Evolutionary conservation across 2,329 filamentous ascomycete genomes (phyloP), one percentile per base, ranked within the genome.

Genomic region (Aureobasidium sp.): DNA sequence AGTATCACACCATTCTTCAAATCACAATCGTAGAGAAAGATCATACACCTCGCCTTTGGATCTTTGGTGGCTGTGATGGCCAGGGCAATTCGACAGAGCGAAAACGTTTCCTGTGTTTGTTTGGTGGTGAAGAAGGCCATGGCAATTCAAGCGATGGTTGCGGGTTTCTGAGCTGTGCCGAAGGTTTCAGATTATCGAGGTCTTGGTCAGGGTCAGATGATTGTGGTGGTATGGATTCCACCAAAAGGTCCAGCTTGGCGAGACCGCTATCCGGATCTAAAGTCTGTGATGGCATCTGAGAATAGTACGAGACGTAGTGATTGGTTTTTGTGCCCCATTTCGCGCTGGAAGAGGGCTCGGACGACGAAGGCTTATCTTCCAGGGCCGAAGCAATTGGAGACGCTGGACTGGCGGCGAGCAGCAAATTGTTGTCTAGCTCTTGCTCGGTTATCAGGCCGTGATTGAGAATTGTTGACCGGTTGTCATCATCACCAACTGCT

Each of bases 111-210:
- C n/a, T 40, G 37, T 22, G 25, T 12, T 34, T 41, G 19, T 41
- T 51, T 14, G 48, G 48, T 6, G 48, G 27, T 8, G 48, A 51
- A 3, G 48, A 51, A 34, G 48, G 48, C 48, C 48, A 51, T 3
- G 48, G 22, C 2, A 51, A 14, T 14, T 40, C 48, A 12, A 17
- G 17, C 1, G 48, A 51, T 4, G 48, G n/a, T 27, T 51, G 48
- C 17, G 24, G 27, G 1, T 40, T 32, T n/a, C 16, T 41, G 14
- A 51, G 17, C 8, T 25, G 37, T 32, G 21, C 30, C 19, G 17
- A 40, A 7, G 35, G 48, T 41, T 34, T 25, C 2, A 51, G 19
- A 1, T 17, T 17, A n/a, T 34, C 29, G 14, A 40, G 27, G 11
- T 51, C 48, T 25, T 51, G 34, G 6, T 40, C 47, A 3, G 17